Evolutionary conservation across 2,329 filamentous ascomycete genomes (phyloP).

Genomic region (Fusarium udum): DNA sequence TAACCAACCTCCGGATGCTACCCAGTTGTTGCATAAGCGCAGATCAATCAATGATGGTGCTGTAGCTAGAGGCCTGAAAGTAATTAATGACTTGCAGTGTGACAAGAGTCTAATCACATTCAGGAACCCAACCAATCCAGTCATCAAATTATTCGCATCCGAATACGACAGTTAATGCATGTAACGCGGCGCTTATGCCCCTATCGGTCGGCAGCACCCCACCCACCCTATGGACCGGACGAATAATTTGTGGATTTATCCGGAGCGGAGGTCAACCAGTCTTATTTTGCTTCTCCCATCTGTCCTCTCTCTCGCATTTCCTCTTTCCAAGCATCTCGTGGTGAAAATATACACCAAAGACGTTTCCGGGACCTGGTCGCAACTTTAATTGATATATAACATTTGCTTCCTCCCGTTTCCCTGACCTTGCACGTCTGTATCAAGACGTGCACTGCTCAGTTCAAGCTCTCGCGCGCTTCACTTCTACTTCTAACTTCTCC

Average conservation of each 20-base stretch:
- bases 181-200: conserved; percentile 19
- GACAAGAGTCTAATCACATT: neutral
- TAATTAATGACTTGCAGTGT: neutral
- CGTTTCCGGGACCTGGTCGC: conserved; percentile 33
- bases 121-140: neutral
- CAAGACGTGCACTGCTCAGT: conserved; percentile 32
- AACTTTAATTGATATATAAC: conserved; percentile 39
- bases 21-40: conserved; percentile 15
- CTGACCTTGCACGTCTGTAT: conserved; percentile 18
- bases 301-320: conserved; percentile 27
- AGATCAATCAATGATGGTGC: neutral
- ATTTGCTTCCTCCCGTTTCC: conserved; percentile 29
- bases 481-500: neutral
- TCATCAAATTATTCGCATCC: neutral
- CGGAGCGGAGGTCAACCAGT: conserved; percentile 37
- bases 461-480: conserved; percentile 9
- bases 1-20: neutral
- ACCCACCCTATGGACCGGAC: conserved; percentile 19
- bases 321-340: conserved; percentile 31
- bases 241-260: conserved; percentile 44
- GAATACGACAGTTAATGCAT: conserved; percentile 26
- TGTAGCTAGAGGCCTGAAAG: neutral
- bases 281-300: conserved; percentile 35
- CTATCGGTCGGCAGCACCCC: neutral
- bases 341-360: conserved; percentile 30